Conservation (phyloP, 495 filamentous ascomycete genomes). For the Penicillium paradoxum region DNA sequence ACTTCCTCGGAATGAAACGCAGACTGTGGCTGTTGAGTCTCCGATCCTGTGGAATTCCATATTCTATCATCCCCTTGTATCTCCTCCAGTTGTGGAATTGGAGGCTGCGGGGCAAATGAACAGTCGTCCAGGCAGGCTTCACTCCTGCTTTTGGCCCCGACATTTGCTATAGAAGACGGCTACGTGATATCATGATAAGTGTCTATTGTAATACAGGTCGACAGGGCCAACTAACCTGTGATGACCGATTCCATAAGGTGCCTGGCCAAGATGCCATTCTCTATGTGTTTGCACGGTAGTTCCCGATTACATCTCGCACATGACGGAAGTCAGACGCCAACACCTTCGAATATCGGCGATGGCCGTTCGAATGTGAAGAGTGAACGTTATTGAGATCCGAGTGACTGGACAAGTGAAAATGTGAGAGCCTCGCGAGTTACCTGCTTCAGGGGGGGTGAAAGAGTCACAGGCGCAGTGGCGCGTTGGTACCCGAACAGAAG, state of each 20-base stretch:
- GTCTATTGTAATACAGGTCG: not conserved
- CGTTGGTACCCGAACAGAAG: not conserved
- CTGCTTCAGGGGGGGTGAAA: not conserved
- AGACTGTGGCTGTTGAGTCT: not conserved
- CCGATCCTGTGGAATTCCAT: not conserved
- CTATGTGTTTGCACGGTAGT: not conserved
- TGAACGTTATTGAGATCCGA: not conserved
- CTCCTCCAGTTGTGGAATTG: not conserved
- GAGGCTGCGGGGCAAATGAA: not conserved
- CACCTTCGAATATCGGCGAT: not conserved
- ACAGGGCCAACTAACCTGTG: slow-evolving; percentile 1
- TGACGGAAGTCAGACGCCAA: not conserved
- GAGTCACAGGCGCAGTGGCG: not conserved
- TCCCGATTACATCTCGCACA: slow-evolving; percentile 1
- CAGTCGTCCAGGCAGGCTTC: slow-evolving; percentile 1
- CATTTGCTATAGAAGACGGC: not conserved
- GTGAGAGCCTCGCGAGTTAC: no score
- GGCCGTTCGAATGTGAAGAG: not conserved
- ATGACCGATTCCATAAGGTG: not conserved
- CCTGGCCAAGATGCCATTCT: slow-evolving; percentile 16
- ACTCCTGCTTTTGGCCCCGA: slow-evolving; percentile 2
- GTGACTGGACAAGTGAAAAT: not conserved
- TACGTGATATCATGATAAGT: not conserved
- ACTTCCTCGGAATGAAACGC: not conserved
- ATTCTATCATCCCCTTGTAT: not conserved